Conservation (phyloP, 1,284 basidiomycete genomes). For the Cutaneotrichosporon mucoides region DNA sequence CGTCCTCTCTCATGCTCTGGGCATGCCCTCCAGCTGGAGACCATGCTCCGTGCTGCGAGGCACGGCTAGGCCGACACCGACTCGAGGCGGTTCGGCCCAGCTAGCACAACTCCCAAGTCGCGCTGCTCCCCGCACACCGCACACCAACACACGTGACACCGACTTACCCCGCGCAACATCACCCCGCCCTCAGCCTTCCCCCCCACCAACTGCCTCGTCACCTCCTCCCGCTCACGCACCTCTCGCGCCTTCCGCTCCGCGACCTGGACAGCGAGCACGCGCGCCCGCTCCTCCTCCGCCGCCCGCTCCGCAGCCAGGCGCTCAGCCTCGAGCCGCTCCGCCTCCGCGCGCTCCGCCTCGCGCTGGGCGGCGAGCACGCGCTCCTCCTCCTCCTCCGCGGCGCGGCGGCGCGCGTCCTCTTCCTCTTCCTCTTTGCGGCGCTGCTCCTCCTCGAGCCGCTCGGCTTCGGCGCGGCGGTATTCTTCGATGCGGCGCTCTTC, state of each 20-base stretch:
- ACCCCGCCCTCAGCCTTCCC: slow-evolving; percentile 28
- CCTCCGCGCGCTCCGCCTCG: slow-evolving; percentile 4
- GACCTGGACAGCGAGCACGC: not conserved
- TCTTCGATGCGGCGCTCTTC: not conserved
- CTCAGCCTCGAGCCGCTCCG: slow-evolving; percentile 9
- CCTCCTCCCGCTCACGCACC: slow-evolving; percentile 11
- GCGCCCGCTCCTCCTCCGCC: not conserved
- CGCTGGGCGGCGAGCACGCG: not conserved
- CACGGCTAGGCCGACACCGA: too few species aligned
- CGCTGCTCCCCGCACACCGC: too few species aligned
- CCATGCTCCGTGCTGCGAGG: too few species aligned
- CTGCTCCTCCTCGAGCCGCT: not conserved
- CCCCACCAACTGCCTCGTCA: slow-evolving; percentile 7
- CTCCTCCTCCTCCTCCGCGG: slow-evolving; percentile 9
- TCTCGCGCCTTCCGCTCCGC: not conserved
- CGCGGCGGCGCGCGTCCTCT: not conserved
- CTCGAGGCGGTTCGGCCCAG: too few species aligned
- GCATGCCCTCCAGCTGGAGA: too few species aligned
- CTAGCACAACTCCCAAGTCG: too few species aligned
- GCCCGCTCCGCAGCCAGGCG: slow-evolving; percentile 5
- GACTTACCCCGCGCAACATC: slow-evolving; percentile 45
- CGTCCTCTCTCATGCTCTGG: too few species aligned
- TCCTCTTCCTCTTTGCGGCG: not conserved
- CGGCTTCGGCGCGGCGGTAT: not conserved
- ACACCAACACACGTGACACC: too few species aligned